Percentiles rank a stretch among this genome's conserved stretches.
These are phyloP conservation scores for Phellopilus nigrolimitatus DNA, from an alignment of 1,284 basidiomycete species.

Conservation along the genomic window DNA sequence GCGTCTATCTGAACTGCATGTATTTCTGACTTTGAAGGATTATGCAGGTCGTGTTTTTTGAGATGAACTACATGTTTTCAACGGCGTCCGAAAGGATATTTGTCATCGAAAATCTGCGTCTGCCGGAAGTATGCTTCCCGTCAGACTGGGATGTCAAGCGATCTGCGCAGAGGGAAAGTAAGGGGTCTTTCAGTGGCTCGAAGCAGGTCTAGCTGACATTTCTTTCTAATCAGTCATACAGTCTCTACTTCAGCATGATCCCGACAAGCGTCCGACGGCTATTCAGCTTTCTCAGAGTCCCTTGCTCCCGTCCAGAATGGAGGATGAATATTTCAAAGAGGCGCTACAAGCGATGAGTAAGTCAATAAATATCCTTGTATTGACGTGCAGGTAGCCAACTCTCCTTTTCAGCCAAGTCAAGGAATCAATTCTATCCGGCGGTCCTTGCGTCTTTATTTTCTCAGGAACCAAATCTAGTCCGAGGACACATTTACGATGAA, in stretches of 20 bases:
- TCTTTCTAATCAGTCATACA: conserved; percentile 55
- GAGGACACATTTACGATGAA: conserved; percentile 78
- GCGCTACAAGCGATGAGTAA: conserved; percentile 74
- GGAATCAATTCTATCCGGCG: conserved; percentile 69
- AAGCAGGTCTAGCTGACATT: conserved; percentile 16
- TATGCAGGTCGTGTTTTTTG: conserved; percentile 87
- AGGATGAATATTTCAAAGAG: conserved; percentile 83
- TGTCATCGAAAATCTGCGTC: conserved; percentile 76
- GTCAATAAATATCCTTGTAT: conserved; percentile 24
- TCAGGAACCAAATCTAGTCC: conserved; percentile 59
- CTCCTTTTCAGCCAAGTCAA: conserved; percentile 50
- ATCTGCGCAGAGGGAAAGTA: conserved; percentile 63
- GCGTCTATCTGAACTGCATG: neutral
- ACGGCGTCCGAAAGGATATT: conserved; percentile 85
- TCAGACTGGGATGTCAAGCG: conserved; percentile 64
- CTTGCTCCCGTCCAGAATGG: conserved; percentile 68
- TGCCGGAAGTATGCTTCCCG: conserved; percentile 73
- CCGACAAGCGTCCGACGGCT: conserved; percentile 76
- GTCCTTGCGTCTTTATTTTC: conserved; percentile 69
- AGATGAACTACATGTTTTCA: conserved; percentile 91
- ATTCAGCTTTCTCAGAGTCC: conserved; percentile 81
- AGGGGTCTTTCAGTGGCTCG: conserved; percentile 25
- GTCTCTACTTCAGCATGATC: conserved; percentile 81
- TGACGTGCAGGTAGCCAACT: conserved; percentile 1
- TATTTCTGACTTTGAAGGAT: conserved; percentile 6